A percentile compares a stretch with the other conserved stretches of the same genome.
Evolutionary conservation across 176 grass and related monocot genomes (phyloP).

Genomic region (Puccinellia tenuiflora): DNA sequence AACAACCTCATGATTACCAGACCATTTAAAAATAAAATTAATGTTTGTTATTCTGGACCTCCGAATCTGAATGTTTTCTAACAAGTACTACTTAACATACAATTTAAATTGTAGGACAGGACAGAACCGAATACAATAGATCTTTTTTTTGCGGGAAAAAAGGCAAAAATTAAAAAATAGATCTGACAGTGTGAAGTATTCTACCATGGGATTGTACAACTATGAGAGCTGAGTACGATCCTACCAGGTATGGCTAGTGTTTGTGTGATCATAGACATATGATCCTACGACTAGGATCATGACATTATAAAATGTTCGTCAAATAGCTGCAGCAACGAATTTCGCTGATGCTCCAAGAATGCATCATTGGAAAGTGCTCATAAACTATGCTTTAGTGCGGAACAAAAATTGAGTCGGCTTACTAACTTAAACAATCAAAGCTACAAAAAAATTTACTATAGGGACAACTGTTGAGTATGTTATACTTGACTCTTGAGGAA

Average conservation of each 20-base stretch:
- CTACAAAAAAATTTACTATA: not conserved
- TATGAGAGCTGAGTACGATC: not conserved
- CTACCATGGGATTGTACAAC: not conserved
- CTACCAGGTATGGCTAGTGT: not conserved
- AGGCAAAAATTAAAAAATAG: too few relatives aligned
- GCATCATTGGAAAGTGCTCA: not conserved
- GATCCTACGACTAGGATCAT: not conserved
- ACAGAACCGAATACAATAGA: not conserved
- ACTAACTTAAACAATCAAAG: not conserved
- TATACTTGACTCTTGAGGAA: not conserved
- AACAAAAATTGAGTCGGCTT: not conserved
- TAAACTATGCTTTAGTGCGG: not conserved
- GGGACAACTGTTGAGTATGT: not conserved
- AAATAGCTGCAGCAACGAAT: not conserved
- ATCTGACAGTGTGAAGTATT: not conserved
- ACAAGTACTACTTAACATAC: not conserved
- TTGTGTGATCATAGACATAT: not conserved
- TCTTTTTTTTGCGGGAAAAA: too few relatives aligned
- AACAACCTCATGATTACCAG: not conserved
- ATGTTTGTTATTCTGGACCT: not conserved
- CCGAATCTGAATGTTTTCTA: not conserved
- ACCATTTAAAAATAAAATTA: not conserved
- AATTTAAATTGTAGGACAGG: not conserved
- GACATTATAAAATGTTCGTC: not conserved
- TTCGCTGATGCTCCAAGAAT: not conserved